Conservation (phyloP, 2,329 filamentous ascomycete genomes). For the Leptographium radiaticola region DNA sequence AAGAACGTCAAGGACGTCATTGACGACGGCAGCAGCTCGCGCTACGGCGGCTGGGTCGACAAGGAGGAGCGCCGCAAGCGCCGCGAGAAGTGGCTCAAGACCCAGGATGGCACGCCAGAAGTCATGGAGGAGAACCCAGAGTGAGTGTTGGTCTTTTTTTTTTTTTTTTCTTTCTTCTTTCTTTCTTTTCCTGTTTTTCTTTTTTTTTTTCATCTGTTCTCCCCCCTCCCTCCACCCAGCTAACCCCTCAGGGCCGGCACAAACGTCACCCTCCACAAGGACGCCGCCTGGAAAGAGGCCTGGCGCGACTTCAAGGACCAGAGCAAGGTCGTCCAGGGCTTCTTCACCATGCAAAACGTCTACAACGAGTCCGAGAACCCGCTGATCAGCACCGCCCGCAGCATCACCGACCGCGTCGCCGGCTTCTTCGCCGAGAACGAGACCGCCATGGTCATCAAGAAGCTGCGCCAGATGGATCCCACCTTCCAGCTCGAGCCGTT, state of each 20-base stretch:
- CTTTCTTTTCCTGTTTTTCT: slow-evolving; percentile 16
- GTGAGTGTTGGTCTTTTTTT: slow-evolving; percentile 40
- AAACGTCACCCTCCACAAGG: slow-evolving; percentile 90
- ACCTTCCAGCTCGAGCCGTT: slow-evolving; percentile 92
- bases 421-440: slow-evolving; percentile 99
- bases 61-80: slow-evolving; percentile 82
- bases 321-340: slow-evolving; percentile 73
- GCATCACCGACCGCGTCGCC: slow-evolving; percentile 83
- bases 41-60: slow-evolving; percentile 93
- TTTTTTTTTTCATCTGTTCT: neutral
- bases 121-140: slow-evolving; percentile 72
- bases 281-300: slow-evolving; percentile 95
- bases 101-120: slow-evolving; percentile 39
- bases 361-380: slow-evolving; percentile 98
- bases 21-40: slow-evolving; percentile 89
- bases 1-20: slow-evolving; percentile 93
- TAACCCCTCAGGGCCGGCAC: slow-evolving; percentile 61
- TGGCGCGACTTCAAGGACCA: slow-evolving; percentile 92
- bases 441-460: slow-evolving; percentile 94
- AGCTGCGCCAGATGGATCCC: slow-evolving; percentile 92
- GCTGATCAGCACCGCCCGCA: slow-evolving; percentile 79
- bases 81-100: slow-evolving; percentile 60
- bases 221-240: too few relatives aligned
- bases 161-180: slow-evolving; percentile 11
- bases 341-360: slow-evolving; percentile 73